Conservation (phyloP, 768 basidiomycete genomes). For the Pulveroboletus sp. region DNA sequence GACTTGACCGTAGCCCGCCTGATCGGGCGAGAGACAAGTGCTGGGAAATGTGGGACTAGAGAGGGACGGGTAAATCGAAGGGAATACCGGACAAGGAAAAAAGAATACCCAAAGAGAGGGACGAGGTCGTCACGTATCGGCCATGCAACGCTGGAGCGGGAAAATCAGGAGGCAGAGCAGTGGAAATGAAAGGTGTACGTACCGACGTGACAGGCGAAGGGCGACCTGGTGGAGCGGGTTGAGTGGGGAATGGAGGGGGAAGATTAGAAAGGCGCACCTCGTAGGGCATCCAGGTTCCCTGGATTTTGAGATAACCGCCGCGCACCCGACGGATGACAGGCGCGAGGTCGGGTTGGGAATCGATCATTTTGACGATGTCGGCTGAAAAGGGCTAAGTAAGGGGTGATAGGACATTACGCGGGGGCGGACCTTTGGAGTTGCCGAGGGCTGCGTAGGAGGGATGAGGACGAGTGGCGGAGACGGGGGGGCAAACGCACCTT, state of each 20-base stretch:
- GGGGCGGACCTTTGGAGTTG: conserved; percentile 74
- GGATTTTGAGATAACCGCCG: conserved; percentile 88
- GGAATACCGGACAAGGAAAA: neutral
- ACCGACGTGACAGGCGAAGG: conserved; percentile 77
- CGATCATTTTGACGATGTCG: conserved; percentile 91
- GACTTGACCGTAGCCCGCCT: conserved; percentile 84
- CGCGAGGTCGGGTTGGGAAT: conserved; percentile 86
- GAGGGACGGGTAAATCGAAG: conserved; percentile 19
- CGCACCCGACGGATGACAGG: conserved; percentile 79
- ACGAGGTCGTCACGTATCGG: conserved; percentile 81
- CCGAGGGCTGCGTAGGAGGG: conserved; percentile 59
- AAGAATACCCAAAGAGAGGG: conserved; percentile 79
- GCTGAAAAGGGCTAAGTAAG: conserved; percentile 44
- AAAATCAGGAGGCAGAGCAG: conserved; percentile 10
- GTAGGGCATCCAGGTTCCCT: conserved; percentile 94
- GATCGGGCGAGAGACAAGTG: conserved; percentile 81
- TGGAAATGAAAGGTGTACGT: conserved; percentile 27
- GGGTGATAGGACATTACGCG: conserved; percentile 8
- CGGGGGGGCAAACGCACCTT: conserved; percentile 49
- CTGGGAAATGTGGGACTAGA: conserved; percentile 77
- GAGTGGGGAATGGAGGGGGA: conserved; percentile 16
- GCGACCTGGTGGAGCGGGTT: conserved; percentile 56
- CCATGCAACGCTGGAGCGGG: conserved; percentile 71
- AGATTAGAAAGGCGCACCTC: conserved; percentile 50
- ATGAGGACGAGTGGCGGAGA: conserved; percentile 5